A percentile compares a stretch with the other conserved stretches of the same genome.
These are phyloP conservation scores for Colletotrichum graminicola DNA, from an alignment of 2,329 filamentous ascomycete genomes.

Conservation along the genomic window DNA sequence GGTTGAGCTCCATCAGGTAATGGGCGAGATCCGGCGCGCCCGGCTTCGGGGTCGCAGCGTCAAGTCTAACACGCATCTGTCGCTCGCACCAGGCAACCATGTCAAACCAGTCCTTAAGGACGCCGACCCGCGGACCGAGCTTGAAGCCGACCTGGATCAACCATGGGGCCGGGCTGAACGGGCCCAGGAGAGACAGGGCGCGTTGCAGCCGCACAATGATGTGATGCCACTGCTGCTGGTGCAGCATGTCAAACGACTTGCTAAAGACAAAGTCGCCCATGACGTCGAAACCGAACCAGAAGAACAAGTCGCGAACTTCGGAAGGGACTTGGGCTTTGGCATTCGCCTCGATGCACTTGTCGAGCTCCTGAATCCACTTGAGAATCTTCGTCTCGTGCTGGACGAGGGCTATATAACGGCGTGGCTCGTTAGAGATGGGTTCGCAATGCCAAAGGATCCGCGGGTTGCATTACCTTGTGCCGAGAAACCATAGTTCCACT, in stretches of 20 bases:
- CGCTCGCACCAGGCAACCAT: slow-evolving; percentile 44
- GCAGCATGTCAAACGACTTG: slow-evolving; percentile 52
- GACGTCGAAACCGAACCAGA: slow-evolving; percentile 50
- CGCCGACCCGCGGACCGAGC: slow-evolving; percentile 37
- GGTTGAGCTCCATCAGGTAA: slow-evolving; percentile 37
- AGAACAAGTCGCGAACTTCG: slow-evolving; percentile 44
- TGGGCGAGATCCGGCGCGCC: slow-evolving; percentile 33
- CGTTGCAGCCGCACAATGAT: slow-evolving; percentile 46
- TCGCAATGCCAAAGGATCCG: slow-evolving; percentile 12
- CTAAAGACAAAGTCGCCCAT: slow-evolving; percentile 55
- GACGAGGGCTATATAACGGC: slow-evolving; percentile 32
- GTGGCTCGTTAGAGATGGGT: slow-evolving; percentile 29
- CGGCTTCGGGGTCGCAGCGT: slow-evolving; percentile 29
- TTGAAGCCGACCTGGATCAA: slow-evolving; percentile 45
- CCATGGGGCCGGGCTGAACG: slow-evolving; percentile 48
- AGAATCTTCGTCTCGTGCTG: slow-evolving; percentile 41
- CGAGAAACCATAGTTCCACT: slow-evolving; percentile 45
- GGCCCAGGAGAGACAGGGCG: slow-evolving; percentile 48
- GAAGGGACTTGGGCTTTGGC: slow-evolving; percentile 34
- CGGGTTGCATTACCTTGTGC: slow-evolving; percentile 41
- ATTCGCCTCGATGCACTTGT: slow-evolving; percentile 42
- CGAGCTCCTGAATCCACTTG: slow-evolving; percentile 43
- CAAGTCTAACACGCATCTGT: slow-evolving; percentile 41
- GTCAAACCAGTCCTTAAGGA: slow-evolving; percentile 45
- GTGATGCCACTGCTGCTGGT: slow-evolving; percentile 46